Evolutionary conservation across 495 filamentous ascomycete species (phyloP).

Genomic region (Tuber magnatum): DNA sequence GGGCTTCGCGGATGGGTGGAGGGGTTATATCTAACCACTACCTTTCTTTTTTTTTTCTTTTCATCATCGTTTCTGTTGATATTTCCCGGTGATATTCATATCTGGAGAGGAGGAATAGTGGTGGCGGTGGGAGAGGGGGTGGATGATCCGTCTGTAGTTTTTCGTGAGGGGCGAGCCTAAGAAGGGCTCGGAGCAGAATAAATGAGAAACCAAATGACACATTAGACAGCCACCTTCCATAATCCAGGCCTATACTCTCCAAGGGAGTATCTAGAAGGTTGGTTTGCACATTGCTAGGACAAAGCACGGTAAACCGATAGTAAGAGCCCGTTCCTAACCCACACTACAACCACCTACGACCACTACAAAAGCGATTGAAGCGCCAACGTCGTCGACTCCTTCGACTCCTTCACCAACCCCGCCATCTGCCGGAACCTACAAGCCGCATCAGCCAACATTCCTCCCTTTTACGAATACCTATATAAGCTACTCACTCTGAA

Average conservation of each 20-base stretch:
- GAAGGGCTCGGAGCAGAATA: background rate
- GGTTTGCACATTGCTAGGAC: background rate
- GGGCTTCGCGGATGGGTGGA: background rate
- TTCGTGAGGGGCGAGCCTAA: background rate
- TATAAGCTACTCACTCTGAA: constrained; percentile 48
- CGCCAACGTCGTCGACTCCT: constrained; percentile 56
- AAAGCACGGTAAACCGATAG: background rate
- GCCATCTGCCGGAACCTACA: constrained; percentile 56
- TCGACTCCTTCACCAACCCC: constrained; percentile 70
- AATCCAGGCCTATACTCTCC: background rate
- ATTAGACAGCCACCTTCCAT: background rate
- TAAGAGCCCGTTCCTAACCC: background rate
- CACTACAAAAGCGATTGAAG: constrained; percentile 51
- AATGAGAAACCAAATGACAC: background rate
- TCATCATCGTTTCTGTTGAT: background rate
- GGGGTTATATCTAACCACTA: background rate
- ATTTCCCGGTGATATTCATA: background rate
- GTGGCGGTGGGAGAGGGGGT: background rate
- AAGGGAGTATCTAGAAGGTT: background rate
- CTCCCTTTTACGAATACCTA: background rate
- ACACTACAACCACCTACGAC: background rate
- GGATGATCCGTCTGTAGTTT: background rate
- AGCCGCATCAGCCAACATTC: background rate
- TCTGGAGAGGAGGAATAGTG: background rate
- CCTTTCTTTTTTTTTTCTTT: background rate